These are phyloP conservation scores for Deuterostichococcus epilithicus DNA, from an alignment of 139 green algal genomes.

Conservation along the genomic window DNA sequence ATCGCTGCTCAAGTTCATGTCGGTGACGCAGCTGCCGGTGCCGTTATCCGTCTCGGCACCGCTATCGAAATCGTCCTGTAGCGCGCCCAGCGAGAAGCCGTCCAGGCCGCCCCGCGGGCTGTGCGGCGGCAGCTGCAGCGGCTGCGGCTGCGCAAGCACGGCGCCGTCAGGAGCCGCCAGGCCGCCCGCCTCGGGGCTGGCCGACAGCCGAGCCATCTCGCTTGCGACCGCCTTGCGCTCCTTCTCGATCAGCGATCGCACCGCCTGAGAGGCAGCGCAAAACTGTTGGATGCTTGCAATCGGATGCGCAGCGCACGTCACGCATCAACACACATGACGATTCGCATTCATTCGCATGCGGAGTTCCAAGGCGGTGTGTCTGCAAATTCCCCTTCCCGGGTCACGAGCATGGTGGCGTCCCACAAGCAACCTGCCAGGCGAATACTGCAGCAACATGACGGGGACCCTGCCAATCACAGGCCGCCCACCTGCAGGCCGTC, in stretches of 20 bases:
- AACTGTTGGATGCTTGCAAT: too few species aligned
- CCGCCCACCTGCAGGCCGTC: slow-evolving; percentile 12
- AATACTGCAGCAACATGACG: too few species aligned
- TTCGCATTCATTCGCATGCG: too few species aligned
- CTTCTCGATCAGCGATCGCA: slow-evolving; percentile 26
- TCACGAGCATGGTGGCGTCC: too few species aligned
- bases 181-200: not conserved
- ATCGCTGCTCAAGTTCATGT: slow-evolving; percentile 27
- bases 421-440: too few species aligned
- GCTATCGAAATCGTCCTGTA: slow-evolving; percentile 29
- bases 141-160: too few species aligned
- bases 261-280: not conserved
- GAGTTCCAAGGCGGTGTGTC: too few species aligned
- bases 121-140: too few species aligned
- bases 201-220: not conserved
- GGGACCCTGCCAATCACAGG: not conserved
- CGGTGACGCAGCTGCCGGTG: slow-evolving; percentile 28
- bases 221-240: slow-evolving; percentile 8
- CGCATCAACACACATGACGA: too few species aligned
- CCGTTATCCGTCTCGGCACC: slow-evolving; percentile 25
- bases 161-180: not conserved
- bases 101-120: not conserved
- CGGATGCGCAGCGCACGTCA: too few species aligned
- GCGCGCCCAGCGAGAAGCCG: not conserved
- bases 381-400: too few species aligned